phyloP scores from a whole-genome alignment of 2,329 filamentous ascomycete species.

The Botrytis galanthina region DNA sequence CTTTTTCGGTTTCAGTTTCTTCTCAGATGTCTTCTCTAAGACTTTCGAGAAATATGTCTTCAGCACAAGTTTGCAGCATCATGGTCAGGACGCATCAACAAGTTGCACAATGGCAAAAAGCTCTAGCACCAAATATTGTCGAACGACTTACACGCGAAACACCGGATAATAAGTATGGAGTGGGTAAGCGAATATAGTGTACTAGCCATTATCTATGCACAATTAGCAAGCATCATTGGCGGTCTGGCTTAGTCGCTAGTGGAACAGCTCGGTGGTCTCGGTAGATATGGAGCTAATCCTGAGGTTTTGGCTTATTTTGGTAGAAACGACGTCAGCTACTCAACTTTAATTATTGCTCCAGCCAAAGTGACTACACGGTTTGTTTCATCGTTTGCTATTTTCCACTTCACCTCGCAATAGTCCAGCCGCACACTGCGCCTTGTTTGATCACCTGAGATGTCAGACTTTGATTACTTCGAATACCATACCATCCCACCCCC shows the following conservation, averaged over 20 bases:
- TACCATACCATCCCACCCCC: background rate
- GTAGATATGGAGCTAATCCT: conserved; percentile 37
- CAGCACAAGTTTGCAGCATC: background rate
- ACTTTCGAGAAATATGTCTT: no score
- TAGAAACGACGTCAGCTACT: background rate
- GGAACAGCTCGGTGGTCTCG: background rate
- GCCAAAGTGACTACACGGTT: background rate
- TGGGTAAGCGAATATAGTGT: background rate
- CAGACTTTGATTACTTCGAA: background rate
- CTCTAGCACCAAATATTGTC: background rate
- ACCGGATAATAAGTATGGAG: background rate
- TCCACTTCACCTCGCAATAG: background rate
- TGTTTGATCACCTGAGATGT: background rate
- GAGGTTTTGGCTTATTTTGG: conserved; percentile 45
- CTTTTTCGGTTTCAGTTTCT: background rate
- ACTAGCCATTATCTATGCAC: background rate
- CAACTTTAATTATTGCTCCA: background rate
- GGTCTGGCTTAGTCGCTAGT: conserved; percentile 19
- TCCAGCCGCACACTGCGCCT: background rate
- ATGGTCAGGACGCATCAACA: background rate
- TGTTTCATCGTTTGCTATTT: background rate
- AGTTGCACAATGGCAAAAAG: background rate
- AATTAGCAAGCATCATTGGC: background rate
- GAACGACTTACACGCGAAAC: background rate
- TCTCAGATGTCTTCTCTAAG: no score